Evolutionary conservation across 352 stramenopile species (phyloP).

Genomic region (Pythium aquatile): DNA sequence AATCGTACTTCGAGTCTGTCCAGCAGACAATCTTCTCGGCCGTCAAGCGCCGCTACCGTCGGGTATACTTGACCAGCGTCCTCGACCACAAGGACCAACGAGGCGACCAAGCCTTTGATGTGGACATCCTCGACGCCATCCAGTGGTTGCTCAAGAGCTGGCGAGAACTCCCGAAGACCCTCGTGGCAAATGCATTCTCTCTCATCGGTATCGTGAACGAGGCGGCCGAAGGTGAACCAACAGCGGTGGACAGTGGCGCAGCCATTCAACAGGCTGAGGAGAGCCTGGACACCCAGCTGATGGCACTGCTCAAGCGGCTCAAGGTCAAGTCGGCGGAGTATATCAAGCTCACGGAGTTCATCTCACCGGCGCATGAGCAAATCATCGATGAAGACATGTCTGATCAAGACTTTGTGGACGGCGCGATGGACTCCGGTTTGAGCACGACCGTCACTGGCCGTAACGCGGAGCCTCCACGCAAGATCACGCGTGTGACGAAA

Average conservation of each 20-base stretch:
- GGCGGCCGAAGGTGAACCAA: conserved; percentile 16
- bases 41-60: conserved; percentile 62
- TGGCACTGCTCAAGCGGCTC: conserved; percentile 47
- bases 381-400: conserved; percentile 55
- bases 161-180: conserved; percentile 48
- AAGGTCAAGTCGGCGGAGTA: conserved; percentile 35
- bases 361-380: conserved; percentile 42
- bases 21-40: conserved; percentile 42
- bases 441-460: conserved; percentile 37
- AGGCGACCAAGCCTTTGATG: conserved; percentile 38
- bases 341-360: conserved; percentile 46
- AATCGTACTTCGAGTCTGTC: conserved; percentile 42
- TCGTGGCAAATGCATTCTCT: conserved; percentile 51
- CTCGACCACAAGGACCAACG: conserved; percentile 31
- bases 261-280: conserved; percentile 30
- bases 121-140: conserved; percentile 49
- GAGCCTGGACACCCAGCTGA: conserved; percentile 56
- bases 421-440: conserved; percentile 44
- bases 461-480: conserved; percentile 28
- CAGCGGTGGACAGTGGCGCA: neutral
- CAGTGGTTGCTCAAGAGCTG: conserved; percentile 56
- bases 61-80: conserved; percentile 43
- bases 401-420: conserved; percentile 70
- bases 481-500: conserved; percentile 22
- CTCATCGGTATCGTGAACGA: conserved; percentile 34